Conservation (phyloP, 352 stramenopile species). For the Blastocystis hominis region DNA sequence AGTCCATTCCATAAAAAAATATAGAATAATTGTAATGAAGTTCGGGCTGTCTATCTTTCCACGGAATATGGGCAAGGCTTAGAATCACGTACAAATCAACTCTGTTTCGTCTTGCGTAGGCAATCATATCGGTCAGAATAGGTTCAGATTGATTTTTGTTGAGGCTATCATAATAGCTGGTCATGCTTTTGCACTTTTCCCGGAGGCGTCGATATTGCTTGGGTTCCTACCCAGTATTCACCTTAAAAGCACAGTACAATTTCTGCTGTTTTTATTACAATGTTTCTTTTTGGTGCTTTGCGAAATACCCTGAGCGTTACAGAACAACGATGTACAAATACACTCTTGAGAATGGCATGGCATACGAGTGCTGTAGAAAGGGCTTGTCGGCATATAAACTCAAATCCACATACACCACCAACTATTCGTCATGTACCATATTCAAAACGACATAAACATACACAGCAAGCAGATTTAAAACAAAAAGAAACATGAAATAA, state of each 20-base stretch:
- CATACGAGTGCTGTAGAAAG: too few species aligned
- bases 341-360: too few species aligned
- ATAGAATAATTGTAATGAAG: not conserved
- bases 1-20: not conserved
- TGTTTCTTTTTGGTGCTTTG: too few species aligned
- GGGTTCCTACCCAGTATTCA: too few species aligned
- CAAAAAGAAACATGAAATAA: not conserved
- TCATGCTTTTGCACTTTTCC: not conserved
- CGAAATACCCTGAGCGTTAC: too few species aligned
- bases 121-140: not conserved
- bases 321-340: too few species aligned
- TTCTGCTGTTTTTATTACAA: too few species aligned
- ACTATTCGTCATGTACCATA: not conserved
- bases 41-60: not conserved
- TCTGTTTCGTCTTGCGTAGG: not conserved
- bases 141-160: not conserved
- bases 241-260: too few species aligned
- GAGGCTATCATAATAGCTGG: not conserved
- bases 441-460: not conserved
- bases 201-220: too few species aligned
- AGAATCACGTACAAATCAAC: slow-evolving; percentile 4
- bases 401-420: not conserved
- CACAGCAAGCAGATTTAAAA: not conserved
- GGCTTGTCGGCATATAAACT: too few species aligned
- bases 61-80: not conserved